Evolutionary conservation across 768 basidiomycete genomes (phyloP), one percentile per base, ranked within the genome.

Genomic region (Mycena filopes): DNA sequence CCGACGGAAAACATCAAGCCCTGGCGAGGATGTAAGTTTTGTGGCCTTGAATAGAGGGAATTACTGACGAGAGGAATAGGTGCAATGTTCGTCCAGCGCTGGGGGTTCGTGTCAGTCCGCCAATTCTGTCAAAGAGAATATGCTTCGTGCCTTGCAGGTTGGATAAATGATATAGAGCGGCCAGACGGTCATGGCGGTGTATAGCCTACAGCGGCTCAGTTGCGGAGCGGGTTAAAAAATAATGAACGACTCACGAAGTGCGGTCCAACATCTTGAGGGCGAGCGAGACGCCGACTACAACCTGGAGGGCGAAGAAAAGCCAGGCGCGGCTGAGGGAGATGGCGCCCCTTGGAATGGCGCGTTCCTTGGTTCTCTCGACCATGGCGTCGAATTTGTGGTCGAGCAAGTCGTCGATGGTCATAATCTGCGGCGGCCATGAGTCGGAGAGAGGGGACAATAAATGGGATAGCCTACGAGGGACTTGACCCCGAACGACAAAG

Each of bases 101-200:
- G 42, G n/a, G 26, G 28, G 3, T 12, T 23, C 9, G 36, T 55
- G 20, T 56, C 45, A n/a, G 41, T 31, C 20, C 18, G 12, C 49
- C 18, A 25, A 57, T 4, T 26, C 4, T 5, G 18, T 20, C 9
- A n/a, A 38, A 28, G 25, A 23, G 42, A 5, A 31, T 15, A 25
- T 13, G n/a, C n/a, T 49, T 36, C 36, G 25, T 53, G 75, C 74
- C 71, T 78, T 78, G 71, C 75, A 78, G 9, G 77, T 78, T 2
- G 76, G 77, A 64, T 78, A 78, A 23, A 78, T 71, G 25, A 78
- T 65, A 55, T 74, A 78, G 28, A 78, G 55, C 10, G 77, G 76
- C 74, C 73, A 77, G 5, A 72, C 75, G 18, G 55, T 16, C 71
- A 75, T 73, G 16, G 76, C 75, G 13, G 71, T 60, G 47, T 61